A percentile compares a stretch with the other conserved stretches of the same genome.
Evolutionary conservation across 2,329 filamentous ascomycete species (phyloP).

Genomic region (Paecilomyces fulvus): DNA sequence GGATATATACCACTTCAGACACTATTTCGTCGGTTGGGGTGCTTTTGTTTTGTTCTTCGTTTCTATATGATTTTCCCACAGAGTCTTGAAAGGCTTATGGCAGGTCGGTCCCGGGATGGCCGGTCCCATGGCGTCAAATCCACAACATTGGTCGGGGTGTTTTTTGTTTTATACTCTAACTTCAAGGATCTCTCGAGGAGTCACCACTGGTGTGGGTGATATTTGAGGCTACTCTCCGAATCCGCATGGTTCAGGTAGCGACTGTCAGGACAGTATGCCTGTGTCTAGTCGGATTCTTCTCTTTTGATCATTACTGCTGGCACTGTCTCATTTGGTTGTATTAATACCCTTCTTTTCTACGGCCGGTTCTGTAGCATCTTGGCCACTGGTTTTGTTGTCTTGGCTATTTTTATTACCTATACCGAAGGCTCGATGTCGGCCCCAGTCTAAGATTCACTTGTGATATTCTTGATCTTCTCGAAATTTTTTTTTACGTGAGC

Average conservation of each 20-base stretch:
- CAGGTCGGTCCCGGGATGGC: background rate
- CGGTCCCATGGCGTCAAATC: background rate
- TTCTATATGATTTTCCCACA: background rate
- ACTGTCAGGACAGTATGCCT: slow-evolving; percentile 1
- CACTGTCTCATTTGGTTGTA: slow-evolving; percentile 8
- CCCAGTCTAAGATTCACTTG: background rate
- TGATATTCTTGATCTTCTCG: slow-evolving; percentile 1
- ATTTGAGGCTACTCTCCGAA: background rate
- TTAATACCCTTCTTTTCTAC: slow-evolving; percentile 23
- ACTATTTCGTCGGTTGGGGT: slow-evolving; percentile 8
- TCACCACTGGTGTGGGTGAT: background rate
- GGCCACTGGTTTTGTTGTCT: slow-evolving; percentile 5
- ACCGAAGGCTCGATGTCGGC: slow-evolving; percentile 3
- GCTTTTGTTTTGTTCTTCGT: slow-evolving; percentile 1
- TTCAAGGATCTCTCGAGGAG: background rate
- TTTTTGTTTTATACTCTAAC: background rate
- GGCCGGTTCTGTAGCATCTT: slow-evolving; percentile 30
- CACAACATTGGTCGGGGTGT: background rate
- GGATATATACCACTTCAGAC: slow-evolving; percentile 15
- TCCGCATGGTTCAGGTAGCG: background rate
- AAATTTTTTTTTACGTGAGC: slow-evolving; percentile 29
- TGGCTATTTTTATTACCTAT: slow-evolving; percentile 1
- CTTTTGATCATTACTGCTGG: slow-evolving; percentile 1
- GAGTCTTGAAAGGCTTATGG: background rate
- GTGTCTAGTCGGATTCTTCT: slow-evolving; percentile 3